Percentiles rank a stretch among this genome's conserved stretches.
phyloP scores from a whole-genome alignment of 192 early-diverging fungal species.

The Kappamyces sp. region DNA sequence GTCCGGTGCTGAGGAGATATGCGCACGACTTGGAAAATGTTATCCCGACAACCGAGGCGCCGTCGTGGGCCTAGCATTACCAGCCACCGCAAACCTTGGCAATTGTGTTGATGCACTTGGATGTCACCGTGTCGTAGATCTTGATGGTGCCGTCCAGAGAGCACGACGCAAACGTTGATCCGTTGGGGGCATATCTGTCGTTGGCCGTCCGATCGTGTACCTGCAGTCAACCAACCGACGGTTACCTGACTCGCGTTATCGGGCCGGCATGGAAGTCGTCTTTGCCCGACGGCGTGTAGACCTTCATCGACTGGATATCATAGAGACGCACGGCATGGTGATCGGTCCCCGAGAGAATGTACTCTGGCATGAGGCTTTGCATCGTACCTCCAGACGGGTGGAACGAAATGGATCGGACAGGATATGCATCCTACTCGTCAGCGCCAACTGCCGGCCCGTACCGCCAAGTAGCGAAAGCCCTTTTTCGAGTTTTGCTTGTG shows the following conservation, averaged over 20 bases:
- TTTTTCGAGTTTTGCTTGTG: slow-evolving; percentile 72
- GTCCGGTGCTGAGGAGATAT: slow-evolving; percentile 72
- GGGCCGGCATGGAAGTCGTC: slow-evolving; percentile 39
- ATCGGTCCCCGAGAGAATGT: slow-evolving; percentile 53
- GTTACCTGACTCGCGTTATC: slow-evolving; percentile 42
- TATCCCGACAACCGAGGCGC: slow-evolving; percentile 64
- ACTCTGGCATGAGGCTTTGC: slow-evolving; percentile 35
- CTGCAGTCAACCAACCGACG: no score
- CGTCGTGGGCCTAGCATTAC: slow-evolving; percentile 58
- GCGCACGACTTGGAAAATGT: slow-evolving; percentile 68
- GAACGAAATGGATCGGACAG: slow-evolving; percentile 76
- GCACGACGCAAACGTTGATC: slow-evolving; percentile 66
- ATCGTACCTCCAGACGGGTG: slow-evolving; percentile 91
- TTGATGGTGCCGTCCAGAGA: slow-evolving; percentile 81
- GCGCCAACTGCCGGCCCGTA: slow-evolving; percentile 17
- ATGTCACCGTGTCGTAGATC: slow-evolving; percentile 76
- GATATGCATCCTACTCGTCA: slow-evolving; percentile 57
- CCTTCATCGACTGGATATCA: slow-evolving; percentile 79
- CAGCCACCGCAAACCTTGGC: slow-evolving; percentile 17
- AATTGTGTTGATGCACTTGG: slow-evolving; percentile 70
- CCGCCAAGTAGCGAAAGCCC: slow-evolving; percentile 76
- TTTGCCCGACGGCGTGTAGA: slow-evolving; percentile 58
- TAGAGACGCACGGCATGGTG: slow-evolving; percentile 75
- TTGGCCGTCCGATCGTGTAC: slow-evolving; percentile 31
- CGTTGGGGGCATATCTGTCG: slow-evolving; percentile 67